These are phyloP conservation scores for Yamadazyma sp. DNA, from an alignment of 805 yeast species.

Conservation along the genomic window DNA sequence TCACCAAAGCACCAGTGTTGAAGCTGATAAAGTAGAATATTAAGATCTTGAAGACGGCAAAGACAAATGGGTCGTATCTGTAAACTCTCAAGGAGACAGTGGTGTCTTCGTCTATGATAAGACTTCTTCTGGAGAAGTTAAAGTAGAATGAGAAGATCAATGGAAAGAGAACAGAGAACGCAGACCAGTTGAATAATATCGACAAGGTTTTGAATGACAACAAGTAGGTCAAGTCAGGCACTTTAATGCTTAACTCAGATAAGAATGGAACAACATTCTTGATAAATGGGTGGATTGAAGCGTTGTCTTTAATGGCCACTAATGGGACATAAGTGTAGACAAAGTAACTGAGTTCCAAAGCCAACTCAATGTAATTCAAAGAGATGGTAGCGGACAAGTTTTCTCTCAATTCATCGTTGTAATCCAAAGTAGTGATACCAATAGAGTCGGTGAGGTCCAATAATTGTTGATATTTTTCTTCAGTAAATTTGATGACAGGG, in stretches of 20 bases:
- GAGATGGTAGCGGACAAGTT: slow-evolving; percentile 36
- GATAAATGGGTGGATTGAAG: slow-evolving; percentile 35
- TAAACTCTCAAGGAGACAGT: slow-evolving; percentile 38
- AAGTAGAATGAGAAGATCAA: slow-evolving; percentile 47
- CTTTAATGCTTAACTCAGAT: slow-evolving; percentile 18
- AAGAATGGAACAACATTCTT: slow-evolving; percentile 29
- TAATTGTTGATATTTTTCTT: slow-evolving; percentile 23
- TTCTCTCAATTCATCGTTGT: slow-evolving; percentile 40
- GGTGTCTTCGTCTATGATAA: slow-evolving; percentile 26
- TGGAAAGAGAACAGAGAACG: slow-evolving; percentile 43
- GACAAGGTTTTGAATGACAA: slow-evolving; percentile 26
- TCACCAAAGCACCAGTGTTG: slow-evolving; percentile 28
- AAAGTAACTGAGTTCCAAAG: slow-evolving; percentile 30
- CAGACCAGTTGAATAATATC: slow-evolving; percentile 41
- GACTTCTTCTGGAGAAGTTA: slow-evolving; percentile 48
- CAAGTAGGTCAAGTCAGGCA: slow-evolving; percentile 38
- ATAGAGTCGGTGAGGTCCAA: slow-evolving; percentile 34
- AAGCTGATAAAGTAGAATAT: slow-evolving; percentile 39
- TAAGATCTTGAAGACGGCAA: slow-evolving; percentile 48
- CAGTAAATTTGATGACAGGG: slow-evolving; percentile 34
- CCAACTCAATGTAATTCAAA: slow-evolving; percentile 32
- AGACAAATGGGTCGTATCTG: slow-evolving; percentile 54
- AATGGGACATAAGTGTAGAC: slow-evolving; percentile 35
- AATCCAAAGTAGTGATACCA: slow-evolving; percentile 36
- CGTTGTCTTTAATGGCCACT: slow-evolving; percentile 35